Evolutionary conservation across 129 eudicot species (phyloP).

Genomic region (Daucus carota): DNA sequence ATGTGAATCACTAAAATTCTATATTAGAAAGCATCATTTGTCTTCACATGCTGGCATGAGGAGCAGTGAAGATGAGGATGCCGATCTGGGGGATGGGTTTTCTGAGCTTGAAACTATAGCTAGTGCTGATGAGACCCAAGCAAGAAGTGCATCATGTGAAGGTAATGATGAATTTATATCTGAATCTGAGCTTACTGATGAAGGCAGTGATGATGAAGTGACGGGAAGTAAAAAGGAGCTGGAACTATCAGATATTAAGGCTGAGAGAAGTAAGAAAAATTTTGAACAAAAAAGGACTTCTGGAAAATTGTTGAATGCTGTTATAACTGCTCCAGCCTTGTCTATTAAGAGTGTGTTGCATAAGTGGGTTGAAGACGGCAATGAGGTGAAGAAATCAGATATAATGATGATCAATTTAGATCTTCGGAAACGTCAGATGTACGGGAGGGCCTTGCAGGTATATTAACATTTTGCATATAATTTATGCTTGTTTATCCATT

Average conservation of each 20-base stretch:
- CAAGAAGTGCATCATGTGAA: conserved; percentile 18
- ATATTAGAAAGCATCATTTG: conserved; percentile 23
- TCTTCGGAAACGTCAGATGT: conserved; percentile 54
- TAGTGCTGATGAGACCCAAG: conserved; percentile 19
- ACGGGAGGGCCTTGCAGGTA: conserved; percentile 74
- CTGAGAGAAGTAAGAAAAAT: conserved; percentile 19
- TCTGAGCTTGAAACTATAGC: conserved; percentile 55
- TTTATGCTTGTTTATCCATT: background rate
- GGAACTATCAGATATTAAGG: conserved; percentile 23
- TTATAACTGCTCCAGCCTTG: conserved; percentile 24
- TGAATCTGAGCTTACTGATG: conserved; percentile 32
- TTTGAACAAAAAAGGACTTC: conserved; percentile 10
- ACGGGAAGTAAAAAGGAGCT: conserved; percentile 22
- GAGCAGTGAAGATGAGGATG: conserved; percentile 50
- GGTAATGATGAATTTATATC: conserved; percentile 26
- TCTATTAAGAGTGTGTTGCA: conserved; percentile 28
- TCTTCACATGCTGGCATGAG: conserved; percentile 53
- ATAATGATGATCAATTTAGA: conserved; percentile 22
- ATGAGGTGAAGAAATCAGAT: conserved; percentile 36
- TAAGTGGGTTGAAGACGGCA: conserved; percentile 59
- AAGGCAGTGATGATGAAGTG: conserved; percentile 28
- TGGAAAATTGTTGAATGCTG: conserved; percentile 31
- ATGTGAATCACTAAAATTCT: conserved; percentile 15
- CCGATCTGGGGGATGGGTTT: conserved; percentile 59
- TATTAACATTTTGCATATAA: background rate